Conservation (phyloP, 164 flowering plant genomes). For the Pachysandra terminalis region DNA sequence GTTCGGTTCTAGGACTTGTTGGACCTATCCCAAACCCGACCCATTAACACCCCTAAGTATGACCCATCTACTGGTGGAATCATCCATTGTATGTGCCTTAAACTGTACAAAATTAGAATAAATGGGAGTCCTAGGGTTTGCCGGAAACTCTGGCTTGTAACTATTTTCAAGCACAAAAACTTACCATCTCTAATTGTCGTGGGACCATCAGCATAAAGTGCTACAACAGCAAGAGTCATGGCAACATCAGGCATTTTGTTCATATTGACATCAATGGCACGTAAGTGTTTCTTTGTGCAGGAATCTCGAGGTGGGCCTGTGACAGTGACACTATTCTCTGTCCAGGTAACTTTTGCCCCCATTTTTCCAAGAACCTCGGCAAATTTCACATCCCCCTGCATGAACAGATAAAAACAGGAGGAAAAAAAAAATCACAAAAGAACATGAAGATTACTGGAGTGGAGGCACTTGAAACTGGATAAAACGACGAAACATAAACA, state of each 20-base stretch:
- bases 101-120: not conserved
- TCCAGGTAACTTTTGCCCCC: constrained; percentile 97
- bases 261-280: constrained; percentile 94
- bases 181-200: constrained; percentile 97
- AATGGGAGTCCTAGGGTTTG: not conserved
- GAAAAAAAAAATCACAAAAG: constrained; percentile 1
- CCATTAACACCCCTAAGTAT: no score
- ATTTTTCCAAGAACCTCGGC: constrained; percentile 97
- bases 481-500: not conserved
- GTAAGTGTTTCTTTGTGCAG: constrained; percentile 56
- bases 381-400: constrained; percentile 96
- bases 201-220: constrained; percentile 94
- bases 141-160: not conserved
- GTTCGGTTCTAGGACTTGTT: no score
- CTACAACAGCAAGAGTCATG: constrained; percentile 99
- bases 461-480: not conserved
- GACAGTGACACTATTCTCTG: constrained; percentile 89
- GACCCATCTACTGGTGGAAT: not conserved
- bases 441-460: not conserved
- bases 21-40: no score
- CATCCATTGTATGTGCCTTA: not conserved
- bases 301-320: constrained; percentile 80
- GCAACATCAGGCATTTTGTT: constrained; percentile 99
- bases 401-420: constrained; percentile 4
- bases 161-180: constrained; percentile 10